Conservation (phyloP, 2,329 filamentous ascomycete species). For the Anisogramma anomala region DNA sequence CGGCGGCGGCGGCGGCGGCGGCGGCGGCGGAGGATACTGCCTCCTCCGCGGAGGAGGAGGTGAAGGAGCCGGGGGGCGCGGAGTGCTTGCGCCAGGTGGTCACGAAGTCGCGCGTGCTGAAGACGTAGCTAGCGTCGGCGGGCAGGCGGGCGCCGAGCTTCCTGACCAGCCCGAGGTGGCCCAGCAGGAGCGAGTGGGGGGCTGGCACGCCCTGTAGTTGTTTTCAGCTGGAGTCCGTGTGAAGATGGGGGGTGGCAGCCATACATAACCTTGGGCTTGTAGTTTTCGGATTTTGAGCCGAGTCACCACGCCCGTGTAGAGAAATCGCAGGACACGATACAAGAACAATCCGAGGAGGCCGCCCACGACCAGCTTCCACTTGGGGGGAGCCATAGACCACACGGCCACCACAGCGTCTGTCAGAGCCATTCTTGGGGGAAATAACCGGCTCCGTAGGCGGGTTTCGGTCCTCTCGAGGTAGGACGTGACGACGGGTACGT, state of each 20-base stretch:
- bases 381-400: background rate
- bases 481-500: too few species aligned
- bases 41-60: constrained; percentile 1
- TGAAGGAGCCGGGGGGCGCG: background rate
- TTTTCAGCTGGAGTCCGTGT: too few species aligned
- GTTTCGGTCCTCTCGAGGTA: too few species aligned
- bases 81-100: constrained; percentile 9
- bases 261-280: constrained; percentile 2
- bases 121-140: constrained; percentile 3
- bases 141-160: background rate
- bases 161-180: constrained; percentile 3
- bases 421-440: background rate
- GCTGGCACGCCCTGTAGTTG: background rate
- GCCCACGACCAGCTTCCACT: background rate
- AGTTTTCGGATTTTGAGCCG: constrained; percentile 2
- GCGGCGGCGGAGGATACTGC: constrained; percentile 5
- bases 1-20: background rate
- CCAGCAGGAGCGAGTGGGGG: constrained; percentile 1
- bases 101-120: background rate
- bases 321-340: background rate
- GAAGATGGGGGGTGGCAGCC: too few species aligned
- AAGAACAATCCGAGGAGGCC: background rate
- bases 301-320: background rate
- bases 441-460: too few species aligned
- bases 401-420: background rate